phyloP scores from a whole-genome alignment of 2,329 filamentous ascomycete genomes.

The Botrytis squamosa region DNA sequence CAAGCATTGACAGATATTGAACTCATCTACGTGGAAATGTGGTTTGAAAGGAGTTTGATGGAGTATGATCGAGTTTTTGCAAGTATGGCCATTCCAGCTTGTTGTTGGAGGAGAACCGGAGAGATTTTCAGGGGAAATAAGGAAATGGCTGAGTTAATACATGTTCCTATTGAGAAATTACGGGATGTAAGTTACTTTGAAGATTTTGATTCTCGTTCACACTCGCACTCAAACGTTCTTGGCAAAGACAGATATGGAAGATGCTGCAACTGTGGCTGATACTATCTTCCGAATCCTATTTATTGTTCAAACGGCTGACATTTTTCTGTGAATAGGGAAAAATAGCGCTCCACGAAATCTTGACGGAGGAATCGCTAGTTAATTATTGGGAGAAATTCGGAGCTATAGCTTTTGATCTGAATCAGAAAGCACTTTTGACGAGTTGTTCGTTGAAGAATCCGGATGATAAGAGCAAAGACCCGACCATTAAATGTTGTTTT shows the following conservation, averaged over 20 bases:
- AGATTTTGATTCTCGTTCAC: background rate
- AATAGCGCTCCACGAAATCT: constrained; percentile 90
- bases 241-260: background rate
- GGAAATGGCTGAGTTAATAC: constrained; percentile 96
- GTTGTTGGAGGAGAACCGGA: constrained; percentile 93
- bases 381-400: constrained; percentile 99
- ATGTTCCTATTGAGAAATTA: constrained; percentile 85
- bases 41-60: constrained; percentile 95
- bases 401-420: constrained; percentile 91
- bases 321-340: constrained; percentile 63
- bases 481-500: constrained; percentile 89
- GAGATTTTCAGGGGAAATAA: constrained; percentile 98
- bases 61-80: constrained; percentile 98
- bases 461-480: constrained; percentile 63
- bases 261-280: constrained; percentile 13
- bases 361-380: constrained; percentile 91
- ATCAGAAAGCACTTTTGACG: constrained; percentile 92
- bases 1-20: constrained; percentile 91
- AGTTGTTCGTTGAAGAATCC: constrained; percentile 89
- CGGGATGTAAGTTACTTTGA: constrained; percentile 70
- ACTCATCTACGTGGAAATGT: constrained; percentile 95
- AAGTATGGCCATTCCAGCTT: constrained; percentile 97
- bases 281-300: background rate
- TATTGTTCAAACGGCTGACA: constrained; percentile 1
- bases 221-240: constrained; percentile 9